phyloP scores from a whole-genome alignment of 202 grass and related monocot species.

The Schoenoplectus tabernaemontani region DNA sequence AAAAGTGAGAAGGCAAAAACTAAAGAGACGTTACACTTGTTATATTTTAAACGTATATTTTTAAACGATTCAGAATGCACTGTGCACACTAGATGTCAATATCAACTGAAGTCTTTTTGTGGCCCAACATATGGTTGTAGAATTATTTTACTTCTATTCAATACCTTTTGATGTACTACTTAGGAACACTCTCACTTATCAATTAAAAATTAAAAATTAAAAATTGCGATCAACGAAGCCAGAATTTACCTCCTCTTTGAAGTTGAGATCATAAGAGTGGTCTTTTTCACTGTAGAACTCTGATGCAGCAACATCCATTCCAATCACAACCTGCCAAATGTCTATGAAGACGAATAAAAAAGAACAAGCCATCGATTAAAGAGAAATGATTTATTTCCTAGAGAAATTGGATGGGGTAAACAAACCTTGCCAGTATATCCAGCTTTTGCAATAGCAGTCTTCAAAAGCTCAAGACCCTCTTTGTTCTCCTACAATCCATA shows the following conservation, averaged over 20 bases:
- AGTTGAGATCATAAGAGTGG: slow-evolving; percentile 91
- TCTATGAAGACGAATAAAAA: not conserved
- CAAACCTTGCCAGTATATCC: slow-evolving; percentile 89
- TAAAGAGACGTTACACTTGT: not conserved
- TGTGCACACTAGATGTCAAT: too few relatives aligned
- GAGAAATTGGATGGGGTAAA: slow-evolving; percentile 10
- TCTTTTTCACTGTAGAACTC: slow-evolving; percentile 91
- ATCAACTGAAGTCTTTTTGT: too few relatives aligned
- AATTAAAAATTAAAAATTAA: too few relatives aligned
- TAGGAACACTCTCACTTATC: not conserved
- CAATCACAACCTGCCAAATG: slow-evolving; percentile 43
- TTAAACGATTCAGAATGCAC: too few relatives aligned
- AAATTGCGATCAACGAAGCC: not conserved
- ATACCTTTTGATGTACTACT: not conserved
- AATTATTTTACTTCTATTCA: not conserved
- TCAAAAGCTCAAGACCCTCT: slow-evolving; percentile 95
- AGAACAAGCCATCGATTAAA: not conserved
- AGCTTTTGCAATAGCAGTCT: slow-evolving; percentile 83
- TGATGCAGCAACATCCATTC: slow-evolving; percentile 98
- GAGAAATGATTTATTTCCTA: not conserved
- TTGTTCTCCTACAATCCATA: slow-evolving; percentile 67
- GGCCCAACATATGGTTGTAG: too few relatives aligned
- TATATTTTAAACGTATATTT: too few relatives aligned
- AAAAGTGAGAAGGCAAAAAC: not conserved
- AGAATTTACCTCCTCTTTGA: slow-evolving; percentile 67